These are phyloP conservation scores for Croton setiger DNA, from an alignment of 441 rosid species.

Conservation along the genomic window DNA sequence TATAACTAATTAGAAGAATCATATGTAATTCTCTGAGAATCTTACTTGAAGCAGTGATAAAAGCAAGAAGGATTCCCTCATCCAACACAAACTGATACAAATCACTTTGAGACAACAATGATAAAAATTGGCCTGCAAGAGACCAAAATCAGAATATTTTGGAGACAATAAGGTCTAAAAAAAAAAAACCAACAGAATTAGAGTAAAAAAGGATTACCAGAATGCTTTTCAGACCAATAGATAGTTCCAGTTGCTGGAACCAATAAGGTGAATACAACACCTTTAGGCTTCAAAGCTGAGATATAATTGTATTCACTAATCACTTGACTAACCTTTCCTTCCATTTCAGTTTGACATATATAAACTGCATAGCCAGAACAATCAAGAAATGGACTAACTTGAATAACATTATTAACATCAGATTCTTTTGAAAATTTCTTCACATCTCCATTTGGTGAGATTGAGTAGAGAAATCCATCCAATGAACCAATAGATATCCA, in stretches of 20 bases:
- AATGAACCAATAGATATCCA: conserved; percentile 81
- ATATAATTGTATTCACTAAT: conserved; percentile 38
- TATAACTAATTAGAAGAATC: too few species aligned
- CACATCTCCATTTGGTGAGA: conserved; percentile 64
- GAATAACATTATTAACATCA: conserved; percentile 46
- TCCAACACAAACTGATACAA: conserved; percentile 58
- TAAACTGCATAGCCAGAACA: conserved; percentile 78
- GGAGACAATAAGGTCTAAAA: not conserved
- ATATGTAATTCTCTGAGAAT: not conserved
- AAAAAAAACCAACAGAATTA: not conserved
- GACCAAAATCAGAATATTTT: conserved; percentile 7
- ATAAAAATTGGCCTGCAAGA: conserved; percentile 43
- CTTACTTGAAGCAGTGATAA: conserved; percentile 63
- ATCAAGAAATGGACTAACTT: conserved; percentile 56
- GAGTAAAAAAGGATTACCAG: conserved; percentile 39
- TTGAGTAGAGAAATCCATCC: conserved; percentile 74
- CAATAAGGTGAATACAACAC: conserved; percentile 53
- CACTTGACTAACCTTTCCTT: conserved; percentile 40
- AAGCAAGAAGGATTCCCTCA: conserved; percentile 73
- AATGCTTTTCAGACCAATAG: conserved; percentile 70
- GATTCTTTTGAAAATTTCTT: conserved; percentile 41
- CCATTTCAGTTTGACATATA: conserved; percentile 63
- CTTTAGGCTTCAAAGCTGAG: conserved; percentile 60
- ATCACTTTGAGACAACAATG: conserved; percentile 44
- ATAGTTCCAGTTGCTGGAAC: conserved; percentile 65